Conservation (phyloP, 2,329 filamentous ascomycete genomes). For the Tolypocladium sp. region DNA sequence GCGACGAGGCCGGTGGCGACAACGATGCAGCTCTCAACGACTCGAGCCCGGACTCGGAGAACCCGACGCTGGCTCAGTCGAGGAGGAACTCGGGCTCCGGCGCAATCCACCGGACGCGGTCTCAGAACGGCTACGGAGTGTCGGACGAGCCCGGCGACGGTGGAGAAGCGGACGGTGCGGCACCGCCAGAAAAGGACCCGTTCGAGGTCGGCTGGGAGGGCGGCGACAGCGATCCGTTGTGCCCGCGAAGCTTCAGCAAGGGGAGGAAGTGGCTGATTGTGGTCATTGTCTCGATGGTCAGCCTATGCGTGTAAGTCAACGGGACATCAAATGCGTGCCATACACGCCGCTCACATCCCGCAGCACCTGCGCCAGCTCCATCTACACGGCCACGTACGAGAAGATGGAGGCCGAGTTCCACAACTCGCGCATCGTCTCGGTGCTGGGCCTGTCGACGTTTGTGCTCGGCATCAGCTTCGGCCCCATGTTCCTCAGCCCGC, state of each 20-base stretch:
- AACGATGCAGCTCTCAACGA: background rate
- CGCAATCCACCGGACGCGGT: conserved; percentile 13
- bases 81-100: background rate
- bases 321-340: background rate
- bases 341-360: background rate
- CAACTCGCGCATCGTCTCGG: conserved; percentile 61
- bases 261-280: conserved; percentile 74
- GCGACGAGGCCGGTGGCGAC: background rate
- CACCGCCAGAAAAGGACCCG: conserved; percentile 26
- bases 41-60: background rate
- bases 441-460: conserved; percentile 73
- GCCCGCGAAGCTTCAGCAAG: conserved; percentile 59
- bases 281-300: conserved; percentile 61
- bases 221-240: conserved; percentile 60
- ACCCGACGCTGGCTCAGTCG: background rate
- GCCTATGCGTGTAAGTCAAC: conserved; percentile 72
- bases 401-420: conserved; percentile 71
- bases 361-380: conserved; percentile 76
- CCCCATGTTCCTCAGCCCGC: conserved; percentile 52
- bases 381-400: conserved; percentile 76
- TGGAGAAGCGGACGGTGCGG: conserved; percentile 2
- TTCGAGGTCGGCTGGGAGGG: conserved; percentile 71
- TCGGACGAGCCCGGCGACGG: conserved; percentile 17
- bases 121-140: conserved; percentile 36
- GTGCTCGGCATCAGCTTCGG: conserved; percentile 65